phyloP scores from a whole-genome alignment of 1,139 yeast genomes.

The Spathaspora jeffriesii region DNA sequence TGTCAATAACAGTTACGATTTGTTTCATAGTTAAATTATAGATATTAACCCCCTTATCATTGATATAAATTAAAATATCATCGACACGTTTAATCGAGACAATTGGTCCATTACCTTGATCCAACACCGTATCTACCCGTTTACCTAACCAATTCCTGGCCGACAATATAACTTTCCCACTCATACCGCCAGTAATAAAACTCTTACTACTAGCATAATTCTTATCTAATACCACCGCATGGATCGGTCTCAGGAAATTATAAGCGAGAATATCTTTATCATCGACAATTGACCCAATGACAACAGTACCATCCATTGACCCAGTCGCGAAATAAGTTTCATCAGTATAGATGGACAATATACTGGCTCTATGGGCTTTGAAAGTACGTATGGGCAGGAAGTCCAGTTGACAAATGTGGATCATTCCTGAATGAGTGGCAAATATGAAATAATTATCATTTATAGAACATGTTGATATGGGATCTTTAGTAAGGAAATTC shows the following conservation, averaged over 20 bases:
- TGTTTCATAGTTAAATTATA: slow-evolving; percentile 50
- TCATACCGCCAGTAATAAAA: slow-evolving; percentile 88
- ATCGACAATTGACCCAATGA: slow-evolving; percentile 69
- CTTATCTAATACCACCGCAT: slow-evolving; percentile 79
- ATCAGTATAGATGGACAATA: slow-evolving; percentile 70
- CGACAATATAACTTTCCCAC: slow-evolving; percentile 78
- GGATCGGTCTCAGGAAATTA: slow-evolving; percentile 87
- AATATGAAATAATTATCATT: slow-evolving; percentile 64
- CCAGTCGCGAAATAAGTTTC: slow-evolving; percentile 80
- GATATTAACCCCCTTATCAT: slow-evolving; percentile 73
- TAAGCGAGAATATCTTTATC: slow-evolving; percentile 68
- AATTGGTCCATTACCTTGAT: slow-evolving; percentile 69
- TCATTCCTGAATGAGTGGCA: slow-evolving; percentile 88
- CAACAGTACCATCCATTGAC: slow-evolving; percentile 92
- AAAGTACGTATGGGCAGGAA: slow-evolving; percentile 65
- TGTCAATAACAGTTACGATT: slow-evolving; percentile 49
- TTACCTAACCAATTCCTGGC: slow-evolving; percentile 87
- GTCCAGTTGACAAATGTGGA: slow-evolving; percentile 66
- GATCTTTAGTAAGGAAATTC: slow-evolving; percentile 69
- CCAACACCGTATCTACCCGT: slow-evolving; percentile 65
- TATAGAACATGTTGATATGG: slow-evolving; percentile 69
- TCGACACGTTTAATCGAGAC: slow-evolving; percentile 62
- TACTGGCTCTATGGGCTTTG: slow-evolving; percentile 85
- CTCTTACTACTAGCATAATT: slow-evolving; percentile 61
- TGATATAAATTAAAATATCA: slow-evolving; percentile 80